A percentile compares a stretch with the other conserved stretches of the same genome.
Conservation (phyloP, 768 basidiomycete species). For the Lactarius quietus region DNA sequence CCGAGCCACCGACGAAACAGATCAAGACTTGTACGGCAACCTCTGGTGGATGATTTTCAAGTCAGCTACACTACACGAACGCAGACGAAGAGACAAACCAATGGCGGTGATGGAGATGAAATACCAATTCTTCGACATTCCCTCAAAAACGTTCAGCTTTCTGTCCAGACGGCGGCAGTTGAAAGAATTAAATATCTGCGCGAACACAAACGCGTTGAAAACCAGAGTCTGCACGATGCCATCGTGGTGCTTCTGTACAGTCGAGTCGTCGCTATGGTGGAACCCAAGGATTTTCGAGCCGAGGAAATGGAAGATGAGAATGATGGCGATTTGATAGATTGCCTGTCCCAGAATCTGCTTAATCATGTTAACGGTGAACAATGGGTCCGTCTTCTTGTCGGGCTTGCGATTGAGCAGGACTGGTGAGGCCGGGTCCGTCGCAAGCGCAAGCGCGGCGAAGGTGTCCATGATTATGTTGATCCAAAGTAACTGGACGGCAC, state of each 20-base stretch:
- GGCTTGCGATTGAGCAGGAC: conserved; percentile 82
- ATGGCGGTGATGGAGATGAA: conserved; percentile 82
- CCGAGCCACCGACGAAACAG: conserved; percentile 85
- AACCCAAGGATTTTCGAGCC: conserved; percentile 70
- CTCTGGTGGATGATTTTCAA: conserved; percentile 50
- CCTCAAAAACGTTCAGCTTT: conserved; percentile 85
- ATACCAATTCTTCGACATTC: conserved; percentile 72
- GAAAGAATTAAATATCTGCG: conserved; percentile 93
- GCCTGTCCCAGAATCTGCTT: conserved; percentile 94
- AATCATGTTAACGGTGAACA: conserved; percentile 93
- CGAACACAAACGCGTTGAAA: conserved; percentile 97
- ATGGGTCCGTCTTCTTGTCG: conserved; percentile 80
- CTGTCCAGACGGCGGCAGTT: conserved; percentile 87
- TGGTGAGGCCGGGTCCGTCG: conserved; percentile 89
- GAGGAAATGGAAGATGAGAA: conserved; percentile 85
- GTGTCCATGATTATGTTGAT: conserved; percentile 99
- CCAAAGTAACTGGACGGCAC: conserved; percentile 96
- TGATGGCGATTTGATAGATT: conserved; percentile 76
- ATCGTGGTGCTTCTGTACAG: conserved; percentile 37
- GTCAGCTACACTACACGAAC: conserved; percentile 9
- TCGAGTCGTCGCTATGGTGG: conserved; percentile 33
- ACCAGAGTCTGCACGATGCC: conserved; percentile 75
- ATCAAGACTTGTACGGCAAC: conserved; percentile 85
- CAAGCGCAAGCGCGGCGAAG: conserved; percentile 94
- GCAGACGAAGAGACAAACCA: conserved; percentile 47